These are phyloP conservation scores for Fusarium hainanense DNA, from an alignment of 2,329 filamentous ascomycete genomes.

Conservation along the genomic window DNA sequence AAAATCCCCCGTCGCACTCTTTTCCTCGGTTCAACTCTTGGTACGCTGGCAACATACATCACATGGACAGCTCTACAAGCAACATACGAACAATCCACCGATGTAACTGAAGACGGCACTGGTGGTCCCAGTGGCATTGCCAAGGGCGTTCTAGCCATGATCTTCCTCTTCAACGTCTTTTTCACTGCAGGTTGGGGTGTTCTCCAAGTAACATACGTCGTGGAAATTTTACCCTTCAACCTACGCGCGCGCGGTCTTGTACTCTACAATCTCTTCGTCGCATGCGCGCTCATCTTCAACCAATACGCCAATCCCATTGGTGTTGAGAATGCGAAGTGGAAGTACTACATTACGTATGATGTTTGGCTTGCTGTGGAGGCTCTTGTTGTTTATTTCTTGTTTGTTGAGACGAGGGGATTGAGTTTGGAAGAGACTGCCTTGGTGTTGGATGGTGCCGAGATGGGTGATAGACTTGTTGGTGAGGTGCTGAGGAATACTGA, in stretches of 20 bases:
- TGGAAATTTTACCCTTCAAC: conserved; percentile 12
- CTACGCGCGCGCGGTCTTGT: conserved; percentile 10
- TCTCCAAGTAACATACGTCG: conserved; percentile 17
- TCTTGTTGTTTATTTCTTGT: conserved; percentile 15
- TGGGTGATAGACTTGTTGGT: conserved; percentile 11
- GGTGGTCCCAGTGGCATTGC: conserved; percentile 9
- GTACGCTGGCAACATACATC: conserved; percentile 7
- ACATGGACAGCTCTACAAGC: conserved; percentile 10
- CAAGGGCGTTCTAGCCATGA: conserved; percentile 23
- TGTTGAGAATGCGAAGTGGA: conserved; percentile 5
- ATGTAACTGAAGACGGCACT: conserved; percentile 7
- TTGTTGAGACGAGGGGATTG: conserved; percentile 9
- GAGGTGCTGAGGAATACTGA: conserved; percentile 10
- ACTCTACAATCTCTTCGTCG: conserved; percentile 4
- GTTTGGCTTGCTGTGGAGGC: conserved; percentile 14
- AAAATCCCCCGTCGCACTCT: conserved; percentile 6
- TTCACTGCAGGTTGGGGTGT: conserved; percentile 22
- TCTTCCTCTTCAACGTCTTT: conserved; percentile 20
- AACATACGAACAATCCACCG: conserved; percentile 17
- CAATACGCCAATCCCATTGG: conserved; percentile 20
- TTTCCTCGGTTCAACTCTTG: conserved; percentile 14
- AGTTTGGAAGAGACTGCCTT: conserved; percentile 16
- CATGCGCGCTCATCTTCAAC: conserved; percentile 16
- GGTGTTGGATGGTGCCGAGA: conserved; percentile 51
- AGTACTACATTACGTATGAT: conserved; percentile 20